Evolutionary conservation across 805 yeast genomes (phyloP).

Genomic region (Suhomyces vadensis): DNA sequence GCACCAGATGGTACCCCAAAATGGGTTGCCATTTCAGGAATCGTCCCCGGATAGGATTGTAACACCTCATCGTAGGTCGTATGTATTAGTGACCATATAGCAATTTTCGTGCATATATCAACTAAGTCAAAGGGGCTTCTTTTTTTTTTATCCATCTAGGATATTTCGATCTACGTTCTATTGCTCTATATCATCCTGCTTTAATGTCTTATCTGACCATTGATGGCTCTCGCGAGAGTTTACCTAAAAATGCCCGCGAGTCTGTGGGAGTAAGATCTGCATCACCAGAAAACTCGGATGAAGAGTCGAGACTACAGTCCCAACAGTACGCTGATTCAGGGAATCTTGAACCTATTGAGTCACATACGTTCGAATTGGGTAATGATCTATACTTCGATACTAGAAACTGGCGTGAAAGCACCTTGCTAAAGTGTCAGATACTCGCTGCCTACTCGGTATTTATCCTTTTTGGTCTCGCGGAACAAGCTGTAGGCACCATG

Average conservation of each 20-base stretch:
- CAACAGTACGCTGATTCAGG: neutral
- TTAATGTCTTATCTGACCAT: neutral
- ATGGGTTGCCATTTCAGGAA: neutral
- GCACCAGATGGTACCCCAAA: no score
- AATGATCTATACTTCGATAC: conserved; percentile 32
- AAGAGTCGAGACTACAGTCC: neutral
- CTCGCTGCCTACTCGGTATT: conserved; percentile 39
- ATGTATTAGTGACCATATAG: neutral
- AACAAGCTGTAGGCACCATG: conserved; percentile 61
- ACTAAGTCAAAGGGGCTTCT: neutral
- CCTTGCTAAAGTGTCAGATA: conserved; percentile 45
- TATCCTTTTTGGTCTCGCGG: conserved; percentile 54
- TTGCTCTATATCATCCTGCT: no score
- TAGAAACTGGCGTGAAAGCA: conserved; percentile 39
- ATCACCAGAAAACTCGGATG: conserved; percentile 2
- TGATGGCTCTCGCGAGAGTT: neutral
- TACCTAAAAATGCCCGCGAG: neutral
- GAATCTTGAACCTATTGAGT: neutral
- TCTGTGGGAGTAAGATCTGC: neutral
- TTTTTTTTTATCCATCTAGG: neutral
- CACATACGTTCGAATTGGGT: conserved; percentile 11
- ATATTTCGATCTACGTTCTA: no score
- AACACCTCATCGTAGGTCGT: neutral
- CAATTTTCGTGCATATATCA: conserved; percentile 2
- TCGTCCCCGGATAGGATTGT: neutral